A percentile compares a stretch with the other conserved stretches of the same genome.
Conservation (phyloP, 2,329 filamentous ascomycete genomes). For the Neofusicoccum cordaticola region DNA sequence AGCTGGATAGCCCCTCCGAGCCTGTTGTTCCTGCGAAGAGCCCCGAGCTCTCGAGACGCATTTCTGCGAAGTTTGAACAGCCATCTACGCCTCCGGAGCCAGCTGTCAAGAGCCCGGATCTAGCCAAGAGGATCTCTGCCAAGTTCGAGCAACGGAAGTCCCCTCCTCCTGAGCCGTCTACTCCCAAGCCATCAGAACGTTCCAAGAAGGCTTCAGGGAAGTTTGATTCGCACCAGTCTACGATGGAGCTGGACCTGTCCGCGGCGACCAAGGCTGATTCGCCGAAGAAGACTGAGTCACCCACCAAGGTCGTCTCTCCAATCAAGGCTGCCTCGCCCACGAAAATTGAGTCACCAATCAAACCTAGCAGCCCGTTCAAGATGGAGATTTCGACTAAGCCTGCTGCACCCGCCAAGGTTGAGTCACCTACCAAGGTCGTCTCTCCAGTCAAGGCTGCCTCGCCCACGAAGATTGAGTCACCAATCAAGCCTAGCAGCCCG, state of each 20-base stretch:
- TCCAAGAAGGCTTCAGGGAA: constrained; percentile 9
- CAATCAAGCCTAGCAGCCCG: neutral
- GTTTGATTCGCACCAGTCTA: constrained; percentile 5
- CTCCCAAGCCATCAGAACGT: neutral
- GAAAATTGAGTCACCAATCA: neutral
- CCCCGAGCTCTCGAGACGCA: constrained; percentile 8
- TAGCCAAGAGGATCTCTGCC: constrained; percentile 20
- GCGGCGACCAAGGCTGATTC: neutral
- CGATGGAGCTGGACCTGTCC: neutral
- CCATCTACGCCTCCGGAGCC: constrained; percentile 25
- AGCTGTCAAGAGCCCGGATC: constrained; percentile 27
- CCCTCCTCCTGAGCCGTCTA: neutral
- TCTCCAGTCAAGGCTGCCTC: constrained; percentile 21
- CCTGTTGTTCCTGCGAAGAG: constrained; percentile 6
- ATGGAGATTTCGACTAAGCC: neutral
- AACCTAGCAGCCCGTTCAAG: constrained; percentile 17
- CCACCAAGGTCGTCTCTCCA: neutral
- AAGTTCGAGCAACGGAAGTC: constrained; percentile 18
- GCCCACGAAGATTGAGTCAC: neutral
- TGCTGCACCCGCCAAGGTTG: neutral
- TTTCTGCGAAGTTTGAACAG: constrained; percentile 5
- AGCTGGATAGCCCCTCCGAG: constrained; percentile 11
- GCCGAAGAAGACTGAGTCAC: neutral
- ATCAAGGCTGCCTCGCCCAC: constrained; percentile 21
- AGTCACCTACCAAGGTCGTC: neutral